A percentile compares a stretch with the other conserved stretches of the same genome.
Conservation (phyloP, 371 early-diverging fungal genomes). For the Mucor piriformis region DNA sequence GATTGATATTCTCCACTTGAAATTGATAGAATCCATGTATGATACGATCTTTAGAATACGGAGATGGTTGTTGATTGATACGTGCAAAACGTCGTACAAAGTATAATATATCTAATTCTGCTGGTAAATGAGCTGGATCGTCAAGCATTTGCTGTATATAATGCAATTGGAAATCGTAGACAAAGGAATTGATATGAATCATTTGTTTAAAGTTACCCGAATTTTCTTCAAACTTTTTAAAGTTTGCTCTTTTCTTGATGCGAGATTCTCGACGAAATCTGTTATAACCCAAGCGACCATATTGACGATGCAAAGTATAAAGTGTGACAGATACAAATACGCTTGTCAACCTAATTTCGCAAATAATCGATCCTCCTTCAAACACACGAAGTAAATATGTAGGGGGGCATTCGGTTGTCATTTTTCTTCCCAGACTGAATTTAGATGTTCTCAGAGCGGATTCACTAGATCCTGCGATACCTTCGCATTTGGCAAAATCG, state of each 20-base stretch:
- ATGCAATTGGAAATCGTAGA: constrained; percentile 80
- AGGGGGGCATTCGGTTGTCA: constrained; percentile 51
- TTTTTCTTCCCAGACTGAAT: constrained; percentile 32
- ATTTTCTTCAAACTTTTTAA: constrained; percentile 64
- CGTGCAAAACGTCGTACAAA: constrained; percentile 62
- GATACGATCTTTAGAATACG: constrained; percentile 65
- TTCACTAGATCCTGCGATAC: constrained; percentile 3
- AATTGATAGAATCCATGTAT: constrained; percentile 56
- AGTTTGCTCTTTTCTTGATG: constrained; percentile 31
- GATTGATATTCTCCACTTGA: constrained; percentile 28
- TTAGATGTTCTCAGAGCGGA: constrained; percentile 17
- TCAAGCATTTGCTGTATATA: constrained; percentile 63
- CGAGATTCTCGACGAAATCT: constrained; percentile 37
- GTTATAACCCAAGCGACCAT: constrained; percentile 48
- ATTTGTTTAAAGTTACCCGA: constrained; percentile 65
- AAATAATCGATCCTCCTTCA: constrained; percentile 71
- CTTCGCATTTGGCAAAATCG: constrained; percentile 43
- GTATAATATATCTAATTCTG: constrained; percentile 56
- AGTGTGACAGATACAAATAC: constrained; percentile 74
- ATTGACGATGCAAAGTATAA: constrained; percentile 69
- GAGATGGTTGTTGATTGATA: constrained; percentile 59
- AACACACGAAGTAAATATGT: constrained; percentile 67
- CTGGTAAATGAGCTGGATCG: constrained; percentile 22
- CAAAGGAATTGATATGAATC: constrained; percentile 84
- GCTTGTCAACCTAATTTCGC: constrained; percentile 72